Evolutionary conservation across 2,329 filamentous ascomycete genomes (phyloP).

Genomic region (Reticulascus tulasneorum): DNA sequence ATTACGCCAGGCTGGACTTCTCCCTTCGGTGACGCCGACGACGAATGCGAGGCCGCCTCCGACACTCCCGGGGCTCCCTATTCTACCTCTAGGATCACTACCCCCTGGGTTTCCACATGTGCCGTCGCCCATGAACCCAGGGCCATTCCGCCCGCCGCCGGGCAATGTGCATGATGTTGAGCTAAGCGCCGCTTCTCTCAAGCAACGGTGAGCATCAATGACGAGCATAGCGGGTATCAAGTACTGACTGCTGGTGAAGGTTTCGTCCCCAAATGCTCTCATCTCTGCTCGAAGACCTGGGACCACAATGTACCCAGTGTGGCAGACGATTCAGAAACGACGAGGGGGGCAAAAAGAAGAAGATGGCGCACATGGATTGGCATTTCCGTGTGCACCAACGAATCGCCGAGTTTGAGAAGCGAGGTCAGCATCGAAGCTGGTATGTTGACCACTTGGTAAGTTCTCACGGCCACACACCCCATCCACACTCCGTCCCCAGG

Average conservation of each 20-base stretch:
- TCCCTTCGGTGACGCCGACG: slow-evolving; percentile 41
- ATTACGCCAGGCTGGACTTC: slow-evolving; percentile 64
- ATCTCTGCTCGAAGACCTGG: slow-evolving; percentile 73
- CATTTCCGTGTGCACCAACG: slow-evolving; percentile 92
- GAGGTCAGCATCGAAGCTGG: slow-evolving; percentile 89
- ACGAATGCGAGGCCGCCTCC: no score
- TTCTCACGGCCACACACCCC: slow-evolving; percentile 26
- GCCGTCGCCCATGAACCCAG: slow-evolving; percentile 22
- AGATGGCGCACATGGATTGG: slow-evolving; percentile 94
- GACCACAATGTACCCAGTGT: slow-evolving; percentile 87
- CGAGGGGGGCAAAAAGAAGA: slow-evolving; percentile 75
- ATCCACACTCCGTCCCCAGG: no score
- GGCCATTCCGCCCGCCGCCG: slow-evolving; percentile 17
- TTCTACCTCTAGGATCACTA: slow-evolving; percentile 22
- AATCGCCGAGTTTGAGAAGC: slow-evolving; percentile 78
- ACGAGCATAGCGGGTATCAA: no score
- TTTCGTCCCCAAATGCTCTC: slow-evolving; percentile 71
- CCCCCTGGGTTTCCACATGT: slow-evolving; percentile 32
- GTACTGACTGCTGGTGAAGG: slow-evolving; percentile 35
- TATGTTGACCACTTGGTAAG: slow-evolving; percentile 84
- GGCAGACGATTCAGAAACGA: slow-evolving; percentile 80
- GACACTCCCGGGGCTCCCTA: slow-evolving; percentile 22
- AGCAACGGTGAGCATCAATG: slow-evolving; percentile 57
- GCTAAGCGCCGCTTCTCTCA: slow-evolving; percentile 65
- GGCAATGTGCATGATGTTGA: slow-evolving; percentile 47